Evolutionary conservation across 805 yeast species (phyloP), one percentile per base, ranked within the genome.

Genomic region (Spathaspora sp.): DNA sequence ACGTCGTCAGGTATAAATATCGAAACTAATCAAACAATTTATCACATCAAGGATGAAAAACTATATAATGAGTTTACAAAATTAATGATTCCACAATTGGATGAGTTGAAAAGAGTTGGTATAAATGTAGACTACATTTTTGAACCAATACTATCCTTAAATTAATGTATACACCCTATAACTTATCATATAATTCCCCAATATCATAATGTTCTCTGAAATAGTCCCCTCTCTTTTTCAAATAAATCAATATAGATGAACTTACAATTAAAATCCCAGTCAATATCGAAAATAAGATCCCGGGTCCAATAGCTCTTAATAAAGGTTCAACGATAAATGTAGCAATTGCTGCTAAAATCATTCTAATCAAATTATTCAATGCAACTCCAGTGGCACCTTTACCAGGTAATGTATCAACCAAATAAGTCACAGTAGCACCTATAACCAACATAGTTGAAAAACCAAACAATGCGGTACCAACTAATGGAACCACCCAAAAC

Each of bases 361-460:
- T 87, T 58, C 97, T 76, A 17, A 86, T 73, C 51, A 89, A 76
- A 62, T 89, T 90, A 60, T 87, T 89, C 48, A 90, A 65, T 0
- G 96, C 96, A 47, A 89, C 88, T 0, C 96, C 96, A 0, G 96
- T 87, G 12, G 96, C 92, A 42, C 96, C 96, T 59, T 85, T 78
- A 0, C 96, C 96, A 0, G 97, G 96, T 44, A 90, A 73, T 1
- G 90, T 82, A 61, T 89, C 97, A 1, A 89, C 91, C 51, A 89
- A 69, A 61, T 89, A 90, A 0, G 96, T 89, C 2, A 86, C 80
- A 0, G 90, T 86, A 8, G 89, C 82, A 2, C 96, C 94, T 57
- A 89, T 88, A 3, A 87, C 81, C 67, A 89, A 81, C 94, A 89
- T 87, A 32, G 89, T 83, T 0, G 93, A 88, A 62, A 86, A 82